phyloP scores from a whole-genome alignment of 768 basidiomycete species.

The Tulasnella sp. region DNA sequence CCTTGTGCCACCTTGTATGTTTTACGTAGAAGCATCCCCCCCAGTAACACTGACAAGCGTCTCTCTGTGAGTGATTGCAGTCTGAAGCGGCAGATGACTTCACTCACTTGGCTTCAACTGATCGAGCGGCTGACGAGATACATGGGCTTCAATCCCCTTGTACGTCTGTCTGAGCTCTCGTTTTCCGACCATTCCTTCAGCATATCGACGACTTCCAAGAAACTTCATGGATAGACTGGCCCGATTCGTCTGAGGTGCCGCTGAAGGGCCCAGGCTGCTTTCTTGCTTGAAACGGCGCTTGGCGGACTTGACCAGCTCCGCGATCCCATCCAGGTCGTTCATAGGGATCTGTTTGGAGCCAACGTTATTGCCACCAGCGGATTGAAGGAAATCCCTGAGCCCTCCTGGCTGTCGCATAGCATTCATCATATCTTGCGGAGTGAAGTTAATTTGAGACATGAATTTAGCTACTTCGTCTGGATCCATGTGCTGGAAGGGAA shows the following conservation, averaged over 20 bases:
- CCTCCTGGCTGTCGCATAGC: background rate
- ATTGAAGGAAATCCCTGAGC: background rate
- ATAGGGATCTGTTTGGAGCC: background rate
- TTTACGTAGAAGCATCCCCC: conserved; percentile 1
- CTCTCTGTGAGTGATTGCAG: background rate
- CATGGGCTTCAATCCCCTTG: conserved; percentile 1
- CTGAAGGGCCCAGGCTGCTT: too few relatives aligned
- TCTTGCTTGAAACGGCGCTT: too few relatives aligned
- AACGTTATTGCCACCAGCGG: background rate
- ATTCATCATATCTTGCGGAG: background rate
- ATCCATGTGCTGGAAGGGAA: too few relatives aligned
- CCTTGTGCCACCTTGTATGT: background rate
- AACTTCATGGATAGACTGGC: too few relatives aligned
- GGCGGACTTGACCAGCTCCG: too few relatives aligned
- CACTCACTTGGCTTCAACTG: background rate
- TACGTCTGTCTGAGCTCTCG: background rate
- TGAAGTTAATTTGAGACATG: background rate
- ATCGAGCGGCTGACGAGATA: background rate
- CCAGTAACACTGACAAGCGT: background rate
- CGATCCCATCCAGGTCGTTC: too few relatives aligned
- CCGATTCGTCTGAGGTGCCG: too few relatives aligned
- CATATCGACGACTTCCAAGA: too few relatives aligned
- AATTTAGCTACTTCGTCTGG: background rate
- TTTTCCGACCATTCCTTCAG: too few relatives aligned
- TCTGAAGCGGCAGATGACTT: background rate